Evolutionary conservation across 192 early-diverging fungal species (phyloP).

Genomic region (Backusella tarrabulga): DNA sequence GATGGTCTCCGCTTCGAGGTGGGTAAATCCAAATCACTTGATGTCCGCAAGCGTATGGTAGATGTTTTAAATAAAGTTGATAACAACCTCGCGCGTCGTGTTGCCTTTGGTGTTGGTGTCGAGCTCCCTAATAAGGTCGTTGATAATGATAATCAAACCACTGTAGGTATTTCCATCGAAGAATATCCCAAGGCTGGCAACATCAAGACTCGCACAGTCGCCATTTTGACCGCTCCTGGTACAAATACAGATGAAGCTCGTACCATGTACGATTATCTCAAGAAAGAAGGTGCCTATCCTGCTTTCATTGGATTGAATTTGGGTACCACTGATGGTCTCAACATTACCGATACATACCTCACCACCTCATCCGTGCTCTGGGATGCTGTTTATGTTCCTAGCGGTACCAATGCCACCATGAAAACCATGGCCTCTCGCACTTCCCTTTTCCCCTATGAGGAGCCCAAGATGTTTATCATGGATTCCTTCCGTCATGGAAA

Average conservation of each 20-base stretch:
- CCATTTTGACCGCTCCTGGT: slow-evolving; percentile 21
- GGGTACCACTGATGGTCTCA: slow-evolving; percentile 2
- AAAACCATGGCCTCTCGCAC: background rate
- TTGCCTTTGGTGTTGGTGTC: slow-evolving; percentile 23
- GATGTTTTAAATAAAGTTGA: slow-evolving; percentile 22
- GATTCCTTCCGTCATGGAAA: slow-evolving; percentile 24
- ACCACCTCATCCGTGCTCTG: slow-evolving; percentile 22
- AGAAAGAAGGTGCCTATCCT: slow-evolving; percentile 11
- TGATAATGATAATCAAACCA: slow-evolving; percentile 10
- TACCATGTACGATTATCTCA: slow-evolving; percentile 14
- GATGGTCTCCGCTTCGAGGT: slow-evolving; percentile 37
- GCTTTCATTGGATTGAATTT: slow-evolving; percentile 5
- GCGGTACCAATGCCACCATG: slow-evolving; percentile 5
- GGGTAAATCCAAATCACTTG: slow-evolving; percentile 22
- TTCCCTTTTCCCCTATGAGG: slow-evolving; percentile 17
- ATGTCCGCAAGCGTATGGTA: slow-evolving; percentile 24
- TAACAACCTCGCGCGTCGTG: slow-evolving; percentile 22
- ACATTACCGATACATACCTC: slow-evolving; percentile 15
- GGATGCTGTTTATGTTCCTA: slow-evolving; percentile 30
- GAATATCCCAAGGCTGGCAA: slow-evolving; percentile 17
- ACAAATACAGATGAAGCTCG: slow-evolving; percentile 13
- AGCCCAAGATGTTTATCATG: slow-evolving; percentile 17
- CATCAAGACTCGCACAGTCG: slow-evolving; percentile 24
- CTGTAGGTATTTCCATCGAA: slow-evolving; percentile 22
- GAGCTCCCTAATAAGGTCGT: background rate